Percentiles rank a stretch among this genome's conserved stretches.
These are phyloP conservation scores for Lodderomyces parapsilosis DNA, from an alignment of 1,139 yeast genomes.

Conservation along the genomic window DNA sequence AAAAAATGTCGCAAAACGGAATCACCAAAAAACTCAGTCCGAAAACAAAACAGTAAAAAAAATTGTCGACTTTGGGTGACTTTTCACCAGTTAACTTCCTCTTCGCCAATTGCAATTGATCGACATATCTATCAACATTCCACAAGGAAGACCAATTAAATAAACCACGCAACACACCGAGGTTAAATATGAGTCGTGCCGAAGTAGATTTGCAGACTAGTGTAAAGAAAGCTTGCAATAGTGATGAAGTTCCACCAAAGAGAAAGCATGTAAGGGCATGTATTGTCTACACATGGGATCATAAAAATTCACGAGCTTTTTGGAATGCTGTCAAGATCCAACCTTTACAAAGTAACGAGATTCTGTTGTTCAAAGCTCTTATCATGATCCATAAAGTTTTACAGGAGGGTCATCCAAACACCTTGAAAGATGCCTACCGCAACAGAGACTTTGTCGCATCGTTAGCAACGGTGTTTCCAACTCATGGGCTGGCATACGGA, in stretches of 20 bases:
- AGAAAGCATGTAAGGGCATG: slow-evolving; percentile 94
- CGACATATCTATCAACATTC: too few relatives aligned
- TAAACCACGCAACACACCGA: too few relatives aligned
- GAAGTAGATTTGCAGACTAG: slow-evolving; percentile 64
- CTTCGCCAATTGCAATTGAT: not conserved
- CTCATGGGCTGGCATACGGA: slow-evolving; percentile 57
- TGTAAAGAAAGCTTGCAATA: slow-evolving; percentile 81
- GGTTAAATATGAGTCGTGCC: slow-evolving; percentile 43
- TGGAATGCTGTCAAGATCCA: slow-evolving; percentile 83
- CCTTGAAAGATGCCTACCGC: slow-evolving; percentile 77
- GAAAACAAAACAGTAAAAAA: not conserved
- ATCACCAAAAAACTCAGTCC: too few relatives aligned
- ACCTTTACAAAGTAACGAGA: slow-evolving; percentile 79
- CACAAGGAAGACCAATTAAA: too few relatives aligned
- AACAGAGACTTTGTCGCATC: slow-evolving; percentile 52
- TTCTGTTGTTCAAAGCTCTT: slow-evolving; percentile 84
- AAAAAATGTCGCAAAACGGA: not conserved
- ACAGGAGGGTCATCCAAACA: slow-evolving; percentile 93
- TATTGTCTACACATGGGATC: slow-evolving; percentile 96
- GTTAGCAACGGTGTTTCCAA: slow-evolving; percentile 41
- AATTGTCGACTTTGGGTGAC: too few relatives aligned
- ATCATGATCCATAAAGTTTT: slow-evolving; percentile 88
- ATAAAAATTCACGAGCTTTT: slow-evolving; percentile 78
- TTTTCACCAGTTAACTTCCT: too few relatives aligned
- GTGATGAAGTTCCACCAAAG: slow-evolving; percentile 91